Evolutionary conservation across 2,329 filamentous ascomycete genomes (phyloP).

Genomic region (Saccharata proteae): DNA sequence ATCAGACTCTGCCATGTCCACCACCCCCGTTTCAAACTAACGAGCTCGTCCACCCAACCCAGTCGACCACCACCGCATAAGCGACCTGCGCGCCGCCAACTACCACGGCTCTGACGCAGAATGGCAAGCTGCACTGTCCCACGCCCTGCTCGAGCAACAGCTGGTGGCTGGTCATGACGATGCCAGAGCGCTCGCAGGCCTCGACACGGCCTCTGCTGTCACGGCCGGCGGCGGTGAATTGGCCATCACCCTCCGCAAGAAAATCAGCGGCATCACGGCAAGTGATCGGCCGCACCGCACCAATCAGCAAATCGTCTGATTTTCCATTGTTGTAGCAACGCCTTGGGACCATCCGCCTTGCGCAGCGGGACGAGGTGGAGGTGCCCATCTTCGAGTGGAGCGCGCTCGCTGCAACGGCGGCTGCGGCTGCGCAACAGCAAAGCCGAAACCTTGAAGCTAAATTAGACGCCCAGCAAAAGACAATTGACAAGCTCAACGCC

Average conservation of each 20-base stretch:
- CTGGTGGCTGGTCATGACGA: slow-evolving; percentile 23
- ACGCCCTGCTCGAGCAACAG: slow-evolving; percentile 40
- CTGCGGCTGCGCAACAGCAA: slow-evolving; percentile 33
- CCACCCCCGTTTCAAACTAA: slow-evolving; percentile 10
- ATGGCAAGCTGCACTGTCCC: slow-evolving; percentile 51
- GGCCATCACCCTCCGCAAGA: slow-evolving; percentile 53
- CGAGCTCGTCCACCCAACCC: slow-evolving; percentile 4
- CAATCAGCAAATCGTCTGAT: neutral
- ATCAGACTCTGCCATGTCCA: slow-evolving; percentile 15
- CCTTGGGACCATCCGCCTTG: slow-evolving; percentile 52
- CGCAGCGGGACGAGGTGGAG: slow-evolving; percentile 43
- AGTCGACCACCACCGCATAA: slow-evolving; percentile 23
- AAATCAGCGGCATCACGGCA: slow-evolving; percentile 54
- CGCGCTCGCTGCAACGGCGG: slow-evolving; percentile 41
- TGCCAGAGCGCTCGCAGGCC: slow-evolving; percentile 37
- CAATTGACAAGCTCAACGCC: slow-evolving; percentile 45
- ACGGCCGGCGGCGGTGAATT: slow-evolving; percentile 36
- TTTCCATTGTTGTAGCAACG: slow-evolving; percentile 43
- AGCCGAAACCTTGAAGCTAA: slow-evolving; percentile 32
- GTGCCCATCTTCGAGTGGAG: slow-evolving; percentile 63
- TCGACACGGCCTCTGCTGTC: slow-evolving; percentile 49
- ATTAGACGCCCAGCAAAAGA: slow-evolving; percentile 39
- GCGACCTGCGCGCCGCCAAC: slow-evolving; percentile 9
- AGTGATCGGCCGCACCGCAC: slow-evolving; percentile 15
- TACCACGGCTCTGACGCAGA: slow-evolving; percentile 35